Percentiles rank a stretch among this genome's conserved stretches.
These are phyloP conservation scores for Linnemannia elongata DNA, from an alignment of 192 early-diverging fungal genomes.

Conservation along the genomic window DNA sequence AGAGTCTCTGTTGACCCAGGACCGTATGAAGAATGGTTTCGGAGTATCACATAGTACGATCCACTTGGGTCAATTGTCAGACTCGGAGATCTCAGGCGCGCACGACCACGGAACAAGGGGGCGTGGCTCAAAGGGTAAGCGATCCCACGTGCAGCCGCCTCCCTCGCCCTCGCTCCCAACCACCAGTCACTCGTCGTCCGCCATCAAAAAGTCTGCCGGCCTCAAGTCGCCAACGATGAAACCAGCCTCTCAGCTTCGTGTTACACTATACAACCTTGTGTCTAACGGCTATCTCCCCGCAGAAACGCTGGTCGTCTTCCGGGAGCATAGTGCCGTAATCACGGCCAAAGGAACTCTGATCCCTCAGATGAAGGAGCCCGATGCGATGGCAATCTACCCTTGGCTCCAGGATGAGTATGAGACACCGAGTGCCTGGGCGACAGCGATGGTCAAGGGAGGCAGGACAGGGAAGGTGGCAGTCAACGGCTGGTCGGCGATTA, in stretches of 20 bases:
- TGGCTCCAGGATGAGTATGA: slow-evolving; percentile 63
- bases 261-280: slow-evolving; percentile 49
- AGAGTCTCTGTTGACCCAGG: slow-evolving; percentile 24
- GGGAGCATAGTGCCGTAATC: slow-evolving; percentile 51
- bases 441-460: slow-evolving; percentile 69
- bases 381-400: slow-evolving; percentile 18
- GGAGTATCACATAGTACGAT: slow-evolving; percentile 16
- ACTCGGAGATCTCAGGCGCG: slow-evolving; percentile 30
- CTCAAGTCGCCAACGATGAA: slow-evolving; percentile 26
- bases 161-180: slow-evolving; percentile 3
- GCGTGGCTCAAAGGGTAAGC: not conserved
- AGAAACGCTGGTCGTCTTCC: slow-evolving; percentile 39
- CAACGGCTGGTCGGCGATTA: slow-evolving; percentile 77
- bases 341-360: slow-evolving; percentile 52
- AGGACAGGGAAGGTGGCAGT: slow-evolving; percentile 64
- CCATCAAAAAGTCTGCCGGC: slow-evolving; percentile 2
- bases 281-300: slow-evolving; percentile 51
- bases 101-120: not conserved
- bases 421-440: slow-evolving; percentile 76
- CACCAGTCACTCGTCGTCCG: not conserved
- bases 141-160: not conserved
- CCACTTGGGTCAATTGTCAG: slow-evolving; percentile 14
- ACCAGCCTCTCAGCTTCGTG: slow-evolving; percentile 32
- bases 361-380: slow-evolving; percentile 29
- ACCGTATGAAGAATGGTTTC: not conserved